Conservation (phyloP, 2,329 filamentous ascomycete genomes). For the Cladosporium oxysporum region DNA sequence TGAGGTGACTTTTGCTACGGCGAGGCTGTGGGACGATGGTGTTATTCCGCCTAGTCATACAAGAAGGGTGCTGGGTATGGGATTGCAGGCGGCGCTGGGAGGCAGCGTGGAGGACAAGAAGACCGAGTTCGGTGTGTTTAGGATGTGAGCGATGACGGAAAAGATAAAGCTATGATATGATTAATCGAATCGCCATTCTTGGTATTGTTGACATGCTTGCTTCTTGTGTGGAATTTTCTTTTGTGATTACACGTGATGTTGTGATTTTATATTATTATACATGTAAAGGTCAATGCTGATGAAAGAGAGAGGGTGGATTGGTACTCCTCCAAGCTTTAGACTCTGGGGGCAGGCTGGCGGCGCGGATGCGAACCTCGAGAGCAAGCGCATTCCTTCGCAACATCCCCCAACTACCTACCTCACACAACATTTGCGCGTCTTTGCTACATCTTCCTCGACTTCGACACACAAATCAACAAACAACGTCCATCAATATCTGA, state of each 20-base stretch:
- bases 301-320: not conserved
- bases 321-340: conserved; percentile 4
- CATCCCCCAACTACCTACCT: not conserved
- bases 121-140: conserved; percentile 43
- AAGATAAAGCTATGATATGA: not conserved
- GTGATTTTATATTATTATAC: not conserved
- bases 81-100: conserved; percentile 46
- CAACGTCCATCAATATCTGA: not conserved
- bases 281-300: not conserved
- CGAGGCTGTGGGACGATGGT: conserved; percentile 76
- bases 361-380: not conserved
- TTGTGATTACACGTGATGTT: not conserved
- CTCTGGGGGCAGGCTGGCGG: not conserved
- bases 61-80: conserved; percentile 50
- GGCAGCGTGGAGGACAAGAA: conserved; percentile 38
- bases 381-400: conserved; percentile 5
- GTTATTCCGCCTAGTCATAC: conserved; percentile 54
- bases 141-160: conserved; percentile 34
- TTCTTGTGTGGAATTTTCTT: not conserved
- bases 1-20: conserved; percentile 83
- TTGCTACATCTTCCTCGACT: not conserved
- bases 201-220: not conserved
- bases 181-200: not conserved
- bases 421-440: not conserved
- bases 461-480: not conserved